Base-by-base conservation (phyloP, 2,329 filamentous ascomycete species). In the Tolypocladium endophyticum region DNA sequence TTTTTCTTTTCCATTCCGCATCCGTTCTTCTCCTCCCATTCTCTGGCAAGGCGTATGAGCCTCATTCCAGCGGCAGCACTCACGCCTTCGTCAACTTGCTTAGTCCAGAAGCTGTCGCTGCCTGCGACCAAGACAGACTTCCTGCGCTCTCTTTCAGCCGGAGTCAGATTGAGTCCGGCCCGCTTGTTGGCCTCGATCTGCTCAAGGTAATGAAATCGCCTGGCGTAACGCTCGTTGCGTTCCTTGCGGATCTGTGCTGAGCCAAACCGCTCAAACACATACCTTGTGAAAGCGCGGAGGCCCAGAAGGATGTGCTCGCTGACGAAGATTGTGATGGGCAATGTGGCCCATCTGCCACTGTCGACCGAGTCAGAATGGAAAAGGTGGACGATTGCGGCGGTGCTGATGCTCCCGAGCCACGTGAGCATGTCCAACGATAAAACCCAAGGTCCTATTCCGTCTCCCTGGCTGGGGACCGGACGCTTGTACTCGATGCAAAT, bases 401-500 rank as follows among this genome's bases (percentile, higher is more conserved):
- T 88, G 9, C 86, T 88, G 62, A 92, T 80, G 61, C 85, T 89
- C 16, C 89, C 88, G 36, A 89, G 73, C 87, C 88, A 89, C 2
- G 85, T 83, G 16, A 92, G 76, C 62, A 89, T 85, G 55, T 83
- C 82, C 16, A 92, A 77, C 0, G 83, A 85, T 62, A 86, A 80
- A 20, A 90, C 79, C 82, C 87, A 91, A 0, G 88, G 87, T 0
- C 88, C 88, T 62, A 92, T 90, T 4, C 85, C 87, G 67, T 90
- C 88, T 0, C 86, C 81, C 7, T 88, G 84, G 63, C 82, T 81
- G 0, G 88, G 88, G 0, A 80, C 82, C 0, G 88, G 89, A 1
- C 89, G 83, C 62, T 87, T 86, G 75, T 87, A 88, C 68, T 91
- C 87, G 30, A 86, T 77, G 63, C 86, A 89, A 59, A 92, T 88